These are phyloP conservation scores for Fusarium armeniacum DNA, from an alignment of 2,329 filamentous ascomycete species.

Conservation along the genomic window DNA sequence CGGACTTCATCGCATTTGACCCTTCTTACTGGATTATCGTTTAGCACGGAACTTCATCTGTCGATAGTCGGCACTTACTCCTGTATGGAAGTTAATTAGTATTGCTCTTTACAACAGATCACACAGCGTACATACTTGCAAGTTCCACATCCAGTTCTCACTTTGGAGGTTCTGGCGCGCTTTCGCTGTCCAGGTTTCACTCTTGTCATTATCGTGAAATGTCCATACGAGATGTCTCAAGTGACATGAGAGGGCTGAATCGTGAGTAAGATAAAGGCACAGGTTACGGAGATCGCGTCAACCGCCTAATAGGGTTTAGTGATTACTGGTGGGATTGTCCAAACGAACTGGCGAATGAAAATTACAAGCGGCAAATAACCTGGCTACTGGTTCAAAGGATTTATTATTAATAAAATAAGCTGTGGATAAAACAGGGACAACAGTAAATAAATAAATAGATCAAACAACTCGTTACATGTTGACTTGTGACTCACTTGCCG, in stretches of 20 bases:
- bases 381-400: neutral
- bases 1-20: slow-evolving; percentile 33
- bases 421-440: neutral
- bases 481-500: too few species aligned
- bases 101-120: too few species aligned
- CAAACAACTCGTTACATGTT: too few species aligned
- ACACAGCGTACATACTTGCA: slow-evolving; percentile 22
- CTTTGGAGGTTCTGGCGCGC: slow-evolving; percentile 15
- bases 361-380: rapidly evolving
- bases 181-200: slow-evolving; percentile 29
- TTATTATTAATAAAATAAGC: too few species aligned
- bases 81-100: too few species aligned
- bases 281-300: neutral
- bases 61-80: too few species aligned
- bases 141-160: slow-evolving; percentile 27
- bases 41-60: too few species aligned
- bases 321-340: neutral
- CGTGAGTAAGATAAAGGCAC: neutral
- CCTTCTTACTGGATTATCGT: slow-evolving; percentile 14
- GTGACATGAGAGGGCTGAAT: neutral
- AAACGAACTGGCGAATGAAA: slow-evolving; percentile 14
- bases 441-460: too few species aligned
- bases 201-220: slow-evolving; percentile 20
- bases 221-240: slow-evolving; percentile 3
- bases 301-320: neutral